phyloP scores from a whole-genome alignment of 169 alveolate species.

The Sarcocystis neurona region DNA sequence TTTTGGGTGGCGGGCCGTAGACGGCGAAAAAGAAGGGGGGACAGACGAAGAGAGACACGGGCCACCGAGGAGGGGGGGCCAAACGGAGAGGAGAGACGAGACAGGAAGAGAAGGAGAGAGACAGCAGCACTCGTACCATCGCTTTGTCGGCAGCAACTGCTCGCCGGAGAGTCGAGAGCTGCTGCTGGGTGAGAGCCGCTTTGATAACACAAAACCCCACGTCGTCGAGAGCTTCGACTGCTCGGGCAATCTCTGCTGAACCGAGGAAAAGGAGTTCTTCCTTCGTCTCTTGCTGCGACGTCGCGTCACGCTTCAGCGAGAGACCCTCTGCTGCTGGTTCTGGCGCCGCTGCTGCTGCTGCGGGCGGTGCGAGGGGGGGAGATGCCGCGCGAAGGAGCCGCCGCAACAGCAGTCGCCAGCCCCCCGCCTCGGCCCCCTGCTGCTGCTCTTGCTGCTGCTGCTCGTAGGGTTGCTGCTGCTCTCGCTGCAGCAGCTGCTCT shows the following conservation, averaged over 20 bases:
- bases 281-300: too few species aligned
- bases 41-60: neutral
- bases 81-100: neutral
- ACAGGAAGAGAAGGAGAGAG: neutral
- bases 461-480: too few species aligned
- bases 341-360: too few species aligned
- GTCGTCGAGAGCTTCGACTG: neutral
- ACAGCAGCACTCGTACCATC: neutral
- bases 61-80: neutral
- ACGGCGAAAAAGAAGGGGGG: neutral
- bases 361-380: too few species aligned
- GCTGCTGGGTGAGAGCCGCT: neutral
- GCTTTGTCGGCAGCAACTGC: neutral
- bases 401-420: too few species aligned
- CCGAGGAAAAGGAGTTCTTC: slow-evolving; percentile 1
- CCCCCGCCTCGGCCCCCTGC: too few species aligned
- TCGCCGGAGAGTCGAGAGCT: neutral
- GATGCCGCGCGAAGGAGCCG: too few species aligned
- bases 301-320: too few species aligned
- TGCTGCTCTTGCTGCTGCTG: too few species aligned
- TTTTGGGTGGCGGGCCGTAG: too few species aligned
- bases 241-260: neutral
- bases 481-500: too few species aligned
- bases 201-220: neutral
- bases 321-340: too few species aligned